Conservation (phyloP, 495 filamentous ascomycete genomes). For the Neurospora sublineolata region DNA sequence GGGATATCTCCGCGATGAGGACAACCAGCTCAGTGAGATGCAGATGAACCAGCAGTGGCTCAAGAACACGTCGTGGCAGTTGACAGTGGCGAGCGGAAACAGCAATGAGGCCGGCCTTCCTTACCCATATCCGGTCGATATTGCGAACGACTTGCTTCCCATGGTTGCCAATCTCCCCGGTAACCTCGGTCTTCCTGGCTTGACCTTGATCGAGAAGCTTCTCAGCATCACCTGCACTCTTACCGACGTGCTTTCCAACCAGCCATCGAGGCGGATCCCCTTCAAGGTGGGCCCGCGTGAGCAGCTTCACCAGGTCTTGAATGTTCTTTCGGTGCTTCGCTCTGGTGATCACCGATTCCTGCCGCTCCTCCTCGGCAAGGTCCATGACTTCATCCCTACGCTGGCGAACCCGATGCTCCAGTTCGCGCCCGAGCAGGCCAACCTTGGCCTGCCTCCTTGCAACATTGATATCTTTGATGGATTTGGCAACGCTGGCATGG, state of each 20-base stretch:
- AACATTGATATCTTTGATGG: slow-evolving; percentile 49
- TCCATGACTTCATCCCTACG: slow-evolving; percentile 52
- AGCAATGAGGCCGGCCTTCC: slow-evolving; percentile 46
- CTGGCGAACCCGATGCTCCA: slow-evolving; percentile 45
- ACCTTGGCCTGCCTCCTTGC: slow-evolving; percentile 5
- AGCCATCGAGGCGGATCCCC: slow-evolving; percentile 44
- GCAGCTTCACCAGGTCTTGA: slow-evolving; percentile 57
- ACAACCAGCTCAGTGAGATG: slow-evolving; percentile 60
- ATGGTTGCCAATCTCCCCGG: slow-evolving; percentile 60
- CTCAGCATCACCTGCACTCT: slow-evolving; percentile 64
- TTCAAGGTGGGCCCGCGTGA: slow-evolving; percentile 59
- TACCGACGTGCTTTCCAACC: slow-evolving; percentile 58
- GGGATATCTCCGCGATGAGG: slow-evolving; percentile 47
- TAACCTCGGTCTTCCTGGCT: slow-evolving; percentile 46
- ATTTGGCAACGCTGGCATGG: slow-evolving; percentile 42
- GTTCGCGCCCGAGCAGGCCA: slow-evolving; percentile 35
- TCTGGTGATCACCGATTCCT: slow-evolving; percentile 59
- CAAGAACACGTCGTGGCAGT: slow-evolving; percentile 70
- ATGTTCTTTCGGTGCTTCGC: slow-evolving; percentile 55
- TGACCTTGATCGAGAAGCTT: slow-evolving; percentile 67
- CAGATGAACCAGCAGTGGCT: slow-evolving; percentile 71
- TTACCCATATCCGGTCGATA: slow-evolving; percentile 59
- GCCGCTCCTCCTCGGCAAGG: slow-evolving; percentile 57
- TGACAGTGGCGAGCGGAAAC: slow-evolving; percentile 38
- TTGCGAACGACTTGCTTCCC: slow-evolving; percentile 55